Base-by-base conservation (phyloP, 2,329 filamentous ascomycete genomes). In the Colletotrichum spaethianum region DNA sequence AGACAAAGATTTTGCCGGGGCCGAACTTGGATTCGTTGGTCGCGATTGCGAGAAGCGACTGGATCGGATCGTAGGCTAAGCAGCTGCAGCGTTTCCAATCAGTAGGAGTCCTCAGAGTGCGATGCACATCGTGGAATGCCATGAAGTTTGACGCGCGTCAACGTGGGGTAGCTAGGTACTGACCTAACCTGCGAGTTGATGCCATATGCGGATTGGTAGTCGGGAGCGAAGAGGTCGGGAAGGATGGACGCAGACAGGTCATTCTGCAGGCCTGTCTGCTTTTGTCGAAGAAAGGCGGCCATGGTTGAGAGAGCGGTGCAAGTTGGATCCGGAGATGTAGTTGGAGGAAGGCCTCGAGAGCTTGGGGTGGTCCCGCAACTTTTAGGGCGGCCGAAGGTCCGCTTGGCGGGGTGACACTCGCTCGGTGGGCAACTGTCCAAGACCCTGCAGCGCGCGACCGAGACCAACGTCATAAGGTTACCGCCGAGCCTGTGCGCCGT, bases 201-300 rank as follows among this genome's bases (percentile, higher is more conserved):
- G 73, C 95, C 94, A 81, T 93, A 96, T 74, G 94, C 91, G 63
- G 90, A 89, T 77, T 94, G 93, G 82, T 98, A 94, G 80, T 98
- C 95, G 31, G 96, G 90, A 71, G 90, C 86, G 80, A 98, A 98
- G 18, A 94, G 85, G 73, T 94, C 93, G 46, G 94, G 89, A 23
- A 90, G 87, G 74, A 98, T 91, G 75, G 92, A 93, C 23, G 92
- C 91, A 63, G 95, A 98, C 75, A 99, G 89, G 84, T 98, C 96
- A 83, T 93, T 94, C 80, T 95, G 93, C 77, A 99, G 93, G 78
- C 96, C 96, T 69, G 94, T 91, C 87, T 98, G 96, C 87, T 97
- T 98, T 77, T 94, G 93, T 80, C 96, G 89, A 74, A 99, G 86
- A 80, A 98, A 96, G 77, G 93, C 91, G 42, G 70, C 56, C 70